A percentile compares a stretch with the other conserved stretches of the same genome.
Evolutionary conservation across 75 land plant species (phyloP).

Genomic region (Cryptomeria japonica): DNA sequence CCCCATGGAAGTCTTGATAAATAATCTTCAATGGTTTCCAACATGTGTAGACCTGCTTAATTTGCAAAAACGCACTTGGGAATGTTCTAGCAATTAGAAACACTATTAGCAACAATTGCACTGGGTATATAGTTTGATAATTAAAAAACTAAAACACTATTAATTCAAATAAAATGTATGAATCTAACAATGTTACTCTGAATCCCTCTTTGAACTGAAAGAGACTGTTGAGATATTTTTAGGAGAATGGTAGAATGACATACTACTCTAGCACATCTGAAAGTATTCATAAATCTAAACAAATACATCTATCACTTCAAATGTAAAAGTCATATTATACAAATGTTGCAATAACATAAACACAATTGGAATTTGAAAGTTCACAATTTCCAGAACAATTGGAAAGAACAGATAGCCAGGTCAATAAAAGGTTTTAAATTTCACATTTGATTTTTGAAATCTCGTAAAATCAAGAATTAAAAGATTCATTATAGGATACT

Average conservation of each 20-base stretch:
- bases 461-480: not conserved
- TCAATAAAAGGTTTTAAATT: not conserved
- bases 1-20: slow-evolving; percentile 38
- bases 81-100: slow-evolving; percentile 19
- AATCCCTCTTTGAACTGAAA: not conserved
- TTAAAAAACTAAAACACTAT: not conserved
- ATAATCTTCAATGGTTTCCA: slow-evolving; percentile 25
- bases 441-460: not conserved
- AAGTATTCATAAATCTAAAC: not conserved
- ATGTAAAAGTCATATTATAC: slow-evolving; percentile 3
- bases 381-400: not conserved
- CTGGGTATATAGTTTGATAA: not conserved
- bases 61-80: slow-evolving; percentile 41
- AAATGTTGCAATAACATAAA: not conserved
- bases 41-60: slow-evolving; percentile 38
- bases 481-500: not conserved
- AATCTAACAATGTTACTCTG: not conserved
- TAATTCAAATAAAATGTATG: not conserved
- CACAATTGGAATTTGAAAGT: not conserved
- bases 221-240: not conserved
- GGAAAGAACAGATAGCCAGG: not conserved
- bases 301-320: not conserved
- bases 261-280: not conserved
- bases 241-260: not conserved
- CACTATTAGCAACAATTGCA: not conserved